Conservation (phyloP, 2,329 filamentous ascomycete genomes). For the Xylariaceae sp. region DNA sequence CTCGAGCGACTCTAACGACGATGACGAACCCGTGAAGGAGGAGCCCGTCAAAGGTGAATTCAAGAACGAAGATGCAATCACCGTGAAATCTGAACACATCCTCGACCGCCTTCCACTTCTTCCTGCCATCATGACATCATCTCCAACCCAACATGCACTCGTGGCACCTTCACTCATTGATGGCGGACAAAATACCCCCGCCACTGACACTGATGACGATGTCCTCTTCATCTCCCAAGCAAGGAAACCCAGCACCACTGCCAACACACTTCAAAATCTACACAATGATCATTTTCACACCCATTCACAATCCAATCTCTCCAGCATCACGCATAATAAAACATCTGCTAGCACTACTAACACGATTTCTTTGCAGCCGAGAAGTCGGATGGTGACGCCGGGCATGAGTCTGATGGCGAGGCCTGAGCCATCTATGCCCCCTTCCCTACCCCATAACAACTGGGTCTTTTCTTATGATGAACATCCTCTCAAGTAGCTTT, state of each 20-base stretch:
- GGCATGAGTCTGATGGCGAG: not conserved
- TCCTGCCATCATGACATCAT: no score
- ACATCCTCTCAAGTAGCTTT: no score
- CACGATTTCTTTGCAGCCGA: conserved; percentile 24
- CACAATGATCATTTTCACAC: conserved; percentile 15
- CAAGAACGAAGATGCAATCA: conserved; percentile 30
- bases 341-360: conserved; percentile 31
- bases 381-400: no score
- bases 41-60: conserved; percentile 31
- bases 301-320: no score
- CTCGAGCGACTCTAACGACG: conserved; percentile 32
- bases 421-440: conserved; percentile 16
- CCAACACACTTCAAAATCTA: conserved; percentile 11
- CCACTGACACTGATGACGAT: conserved; percentile 30
- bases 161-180: no score
- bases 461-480: conserved; percentile 25
- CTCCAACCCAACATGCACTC: no score
- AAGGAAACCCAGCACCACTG: conserved; percentile 17
- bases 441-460: conserved; percentile 21
- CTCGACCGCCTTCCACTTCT: conserved; percentile 12
- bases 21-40: conserved; percentile 30
- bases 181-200: conserved; percentile 6
- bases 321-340: no score
- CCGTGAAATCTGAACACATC: conserved; percentile 28
- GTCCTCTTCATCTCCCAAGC: conserved; percentile 26